phyloP scores from a whole-genome alignment of 495 filamentous ascomycete species.

The Pseudotulostoma volvatum region DNA sequence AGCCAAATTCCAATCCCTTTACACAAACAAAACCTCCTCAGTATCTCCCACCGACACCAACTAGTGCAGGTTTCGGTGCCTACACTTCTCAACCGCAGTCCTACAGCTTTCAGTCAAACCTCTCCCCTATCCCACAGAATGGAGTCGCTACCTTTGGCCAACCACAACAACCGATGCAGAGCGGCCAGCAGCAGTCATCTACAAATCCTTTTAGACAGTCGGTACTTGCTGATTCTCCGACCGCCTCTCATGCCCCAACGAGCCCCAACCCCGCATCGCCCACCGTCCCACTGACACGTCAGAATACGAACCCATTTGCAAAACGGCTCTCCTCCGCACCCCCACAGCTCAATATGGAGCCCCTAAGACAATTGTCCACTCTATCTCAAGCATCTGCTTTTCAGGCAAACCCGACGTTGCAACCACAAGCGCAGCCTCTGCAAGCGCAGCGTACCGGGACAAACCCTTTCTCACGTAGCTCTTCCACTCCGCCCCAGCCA shows the following conservation, averaged over 20 bases:
- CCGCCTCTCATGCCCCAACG: conserved; percentile 17
- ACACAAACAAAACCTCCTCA: conserved; percentile 29
- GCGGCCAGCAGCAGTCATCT: conserved; percentile 20
- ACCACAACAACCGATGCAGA: conserved; percentile 26
- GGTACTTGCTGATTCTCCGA: conserved; percentile 46
- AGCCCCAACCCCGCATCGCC: conserved; percentile 11
- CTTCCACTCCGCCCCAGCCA: conserved; percentile 22
- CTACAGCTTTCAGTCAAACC: conserved; percentile 31
- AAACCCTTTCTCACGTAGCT: conserved; percentile 36
- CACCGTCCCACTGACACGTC: conserved; percentile 34
- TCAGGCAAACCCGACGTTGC: conserved; percentile 20
- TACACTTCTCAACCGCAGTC: conserved; percentile 54
- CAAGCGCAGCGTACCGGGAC: conserved; percentile 31
- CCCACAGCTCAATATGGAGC: conserved; percentile 18
- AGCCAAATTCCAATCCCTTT: conserved; percentile 38
- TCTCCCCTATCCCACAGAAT: conserved; percentile 50
- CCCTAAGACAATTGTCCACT: conserved; percentile 14
- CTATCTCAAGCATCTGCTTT: conserved; percentile 29
- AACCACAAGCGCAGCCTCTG: conserved; percentile 9
- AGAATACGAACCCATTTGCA: conserved; percentile 80
- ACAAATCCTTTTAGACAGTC: conserved; percentile 86
- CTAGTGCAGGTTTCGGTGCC: conserved; percentile 74
- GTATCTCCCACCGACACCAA: conserved; percentile 36
- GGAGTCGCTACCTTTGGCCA: conserved; percentile 35
- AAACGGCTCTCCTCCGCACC: conserved; percentile 33